Evolutionary conservation across 495 filamentous ascomycete species (phyloP).

Genomic region (Lasiosphaeriaceae sp.): DNA sequence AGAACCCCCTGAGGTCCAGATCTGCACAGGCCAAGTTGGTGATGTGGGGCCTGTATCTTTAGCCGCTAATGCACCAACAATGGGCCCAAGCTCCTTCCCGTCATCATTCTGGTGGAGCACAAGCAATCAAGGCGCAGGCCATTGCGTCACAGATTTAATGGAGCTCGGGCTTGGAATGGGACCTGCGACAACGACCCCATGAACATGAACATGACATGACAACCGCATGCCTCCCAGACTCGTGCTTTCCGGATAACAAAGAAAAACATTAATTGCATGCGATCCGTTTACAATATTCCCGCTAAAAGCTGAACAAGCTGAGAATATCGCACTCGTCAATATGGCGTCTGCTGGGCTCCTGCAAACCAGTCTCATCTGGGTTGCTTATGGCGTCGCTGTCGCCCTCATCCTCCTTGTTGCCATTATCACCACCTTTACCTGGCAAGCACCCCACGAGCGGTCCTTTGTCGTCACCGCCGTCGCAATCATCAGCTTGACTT

Average conservation of each 20-base stretch:
- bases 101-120: neutral
- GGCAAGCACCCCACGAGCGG: constrained; percentile 84
- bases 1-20: too few species aligned
- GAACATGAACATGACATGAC: neutral
- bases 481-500: constrained; percentile 77
- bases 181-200: neutral
- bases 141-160: constrained; percentile 26
- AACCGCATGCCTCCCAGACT: too few species aligned
- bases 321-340: constrained; percentile 8
- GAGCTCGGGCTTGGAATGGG: neutral
- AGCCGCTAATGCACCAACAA: neutral
- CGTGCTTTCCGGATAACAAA: too few species aligned
- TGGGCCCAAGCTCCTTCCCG: constrained; percentile 13
- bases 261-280: too few species aligned
- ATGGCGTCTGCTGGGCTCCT: constrained; percentile 63
- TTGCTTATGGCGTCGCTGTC: constrained; percentile 80
- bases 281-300: too few species aligned
- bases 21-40: neutral
- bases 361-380: constrained; percentile 84
- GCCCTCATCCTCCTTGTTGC: constrained; percentile 66
- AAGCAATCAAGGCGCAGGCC: constrained; percentile 11
- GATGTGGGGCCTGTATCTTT: neutral
- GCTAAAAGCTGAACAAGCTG: too few species aligned
- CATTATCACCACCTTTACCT: constrained; percentile 76
- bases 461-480: constrained; percentile 75